Conservation (phyloP, 2,329 filamentous ascomycete genomes). For the Claviceps monticola region DNA sequence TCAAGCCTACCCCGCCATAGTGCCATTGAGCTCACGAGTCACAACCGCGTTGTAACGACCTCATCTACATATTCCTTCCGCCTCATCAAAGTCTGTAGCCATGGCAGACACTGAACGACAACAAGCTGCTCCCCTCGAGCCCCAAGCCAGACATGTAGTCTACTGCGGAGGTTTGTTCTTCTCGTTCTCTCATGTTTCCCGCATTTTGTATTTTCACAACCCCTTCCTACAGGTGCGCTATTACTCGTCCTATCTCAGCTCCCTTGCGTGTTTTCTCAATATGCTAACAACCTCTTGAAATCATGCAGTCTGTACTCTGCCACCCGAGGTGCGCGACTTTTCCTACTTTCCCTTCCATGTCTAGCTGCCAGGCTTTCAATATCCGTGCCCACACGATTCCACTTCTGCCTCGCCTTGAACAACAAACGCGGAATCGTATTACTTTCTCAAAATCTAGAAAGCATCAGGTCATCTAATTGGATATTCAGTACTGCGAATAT, state of each 20-base stretch:
- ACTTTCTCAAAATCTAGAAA: background rate
- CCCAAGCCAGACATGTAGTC: constrained; percentile 35
- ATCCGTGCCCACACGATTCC: background rate
- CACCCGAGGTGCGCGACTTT: constrained; percentile 41
- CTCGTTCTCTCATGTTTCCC: background rate
- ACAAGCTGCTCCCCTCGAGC: constrained; percentile 29
- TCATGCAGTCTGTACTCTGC: constrained; percentile 46
- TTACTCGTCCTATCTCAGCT: background rate
- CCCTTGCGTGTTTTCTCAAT: background rate
- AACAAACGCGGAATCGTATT: background rate
- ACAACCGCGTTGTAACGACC: background rate
- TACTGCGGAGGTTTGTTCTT: constrained; percentile 44
- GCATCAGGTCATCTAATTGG: background rate
- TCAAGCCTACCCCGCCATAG: background rate
- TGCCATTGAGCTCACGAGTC: constrained; percentile 4
- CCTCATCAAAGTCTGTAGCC: constrained; percentile 13
- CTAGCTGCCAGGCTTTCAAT: background rate
- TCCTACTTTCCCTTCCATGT: background rate
- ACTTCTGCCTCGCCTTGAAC: background rate
- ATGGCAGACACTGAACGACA: constrained; percentile 43
- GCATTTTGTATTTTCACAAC: background rate
- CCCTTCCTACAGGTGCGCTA: background rate
- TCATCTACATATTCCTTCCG: background rate
- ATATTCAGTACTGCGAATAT: constrained; percentile 84
- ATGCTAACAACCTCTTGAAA: constrained; percentile 1